Percentiles rank a stretch among this genome's conserved stretches.
Conservation (phyloP, 2,329 filamentous ascomycete genomes). For the Fusarium pseudocircinatum region DNA sequence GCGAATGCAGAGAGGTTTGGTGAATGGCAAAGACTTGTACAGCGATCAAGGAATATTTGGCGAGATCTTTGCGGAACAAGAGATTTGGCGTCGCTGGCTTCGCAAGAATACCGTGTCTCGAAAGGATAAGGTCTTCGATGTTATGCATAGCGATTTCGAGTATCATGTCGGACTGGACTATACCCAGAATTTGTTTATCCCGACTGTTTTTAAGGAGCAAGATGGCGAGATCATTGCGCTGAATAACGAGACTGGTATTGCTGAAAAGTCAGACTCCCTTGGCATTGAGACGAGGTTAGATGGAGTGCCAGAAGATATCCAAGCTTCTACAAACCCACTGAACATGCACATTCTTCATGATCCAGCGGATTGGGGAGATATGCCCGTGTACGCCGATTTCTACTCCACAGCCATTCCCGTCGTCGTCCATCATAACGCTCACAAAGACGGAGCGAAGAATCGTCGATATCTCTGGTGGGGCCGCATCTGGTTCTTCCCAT, state of each 20-base stretch:
- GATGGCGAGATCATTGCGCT: slow-evolving; percentile 29
- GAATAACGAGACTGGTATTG: slow-evolving; percentile 18
- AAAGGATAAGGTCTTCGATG: background rate
- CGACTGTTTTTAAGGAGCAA: slow-evolving; percentile 31
- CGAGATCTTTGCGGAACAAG: slow-evolving; percentile 43
- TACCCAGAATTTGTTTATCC: slow-evolving; percentile 23
- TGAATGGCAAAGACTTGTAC: slow-evolving; percentile 6
- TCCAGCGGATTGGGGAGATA: slow-evolving; percentile 24
- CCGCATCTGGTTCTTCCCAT: slow-evolving; percentile 35
- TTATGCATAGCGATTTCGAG: slow-evolving; percentile 26
- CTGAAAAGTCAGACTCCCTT: background rate
- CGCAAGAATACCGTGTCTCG: accelerated
- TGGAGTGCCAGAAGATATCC: slow-evolving; percentile 22
- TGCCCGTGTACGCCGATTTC: slow-evolving; percentile 32
- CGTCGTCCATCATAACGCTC: slow-evolving; percentile 34
- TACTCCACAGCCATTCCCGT: slow-evolving; percentile 34
- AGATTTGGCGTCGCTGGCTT: slow-evolving; percentile 28
- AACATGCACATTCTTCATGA: accelerated
- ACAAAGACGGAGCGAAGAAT: slow-evolving; percentile 17
- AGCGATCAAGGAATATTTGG: slow-evolving; percentile 45
- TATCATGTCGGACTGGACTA: slow-evolving; percentile 38
- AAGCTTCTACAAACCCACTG: background rate
- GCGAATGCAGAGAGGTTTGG: slow-evolving; percentile 26
- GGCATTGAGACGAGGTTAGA: slow-evolving; percentile 1
- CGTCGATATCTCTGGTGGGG: slow-evolving; percentile 31